These are phyloP conservation scores for Debaryomyces robertsiae DNA, from an alignment of 1,139 yeast species.

Conservation along the genomic window DNA sequence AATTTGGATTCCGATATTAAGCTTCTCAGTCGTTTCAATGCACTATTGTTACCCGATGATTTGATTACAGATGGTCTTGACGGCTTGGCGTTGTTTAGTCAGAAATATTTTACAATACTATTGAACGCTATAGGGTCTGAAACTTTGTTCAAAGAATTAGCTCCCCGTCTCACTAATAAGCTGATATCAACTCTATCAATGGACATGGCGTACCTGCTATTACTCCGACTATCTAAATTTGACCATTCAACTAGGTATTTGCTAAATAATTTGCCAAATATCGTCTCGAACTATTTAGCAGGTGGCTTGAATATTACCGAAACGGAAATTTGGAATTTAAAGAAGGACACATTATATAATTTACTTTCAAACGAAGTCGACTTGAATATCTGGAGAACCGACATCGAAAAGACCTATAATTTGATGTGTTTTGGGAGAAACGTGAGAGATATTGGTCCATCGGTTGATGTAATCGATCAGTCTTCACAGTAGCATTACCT, in stretches of 20 bases:
- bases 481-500: conserved; percentile 15
- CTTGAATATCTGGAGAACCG: conserved; percentile 31
- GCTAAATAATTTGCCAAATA: conserved; percentile 30
- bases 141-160: conserved; percentile 22
- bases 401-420: conserved; percentile 23
- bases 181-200: conserved; percentile 26
- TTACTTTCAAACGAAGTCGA: conserved; percentile 23
- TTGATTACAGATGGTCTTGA: conserved; percentile 21
- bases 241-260: conserved; percentile 29
- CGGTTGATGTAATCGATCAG: conserved; percentile 34
- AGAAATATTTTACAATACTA: conserved; percentile 31
- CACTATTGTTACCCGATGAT: conserved; percentile 20
- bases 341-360: conserved; percentile 28
- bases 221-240: conserved; percentile 26
- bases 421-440: conserved; percentile 36
- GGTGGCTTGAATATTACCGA: conserved; percentile 20
- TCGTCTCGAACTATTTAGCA: conserved; percentile 25
- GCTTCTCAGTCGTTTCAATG: conserved; percentile 28
- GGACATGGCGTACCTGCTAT: conserved; percentile 28
- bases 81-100: conserved; percentile 23
- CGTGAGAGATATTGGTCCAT: conserved; percentile 25
- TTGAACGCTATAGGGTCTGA: conserved; percentile 29
- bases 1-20: conserved; percentile 24
- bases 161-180: conserved; percentile 21
- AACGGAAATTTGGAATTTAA: conserved; percentile 31